These are phyloP conservation scores for Begonia masoniana DNA, from an alignment of 306 rosid genomes.

Conservation along the genomic window DNA sequence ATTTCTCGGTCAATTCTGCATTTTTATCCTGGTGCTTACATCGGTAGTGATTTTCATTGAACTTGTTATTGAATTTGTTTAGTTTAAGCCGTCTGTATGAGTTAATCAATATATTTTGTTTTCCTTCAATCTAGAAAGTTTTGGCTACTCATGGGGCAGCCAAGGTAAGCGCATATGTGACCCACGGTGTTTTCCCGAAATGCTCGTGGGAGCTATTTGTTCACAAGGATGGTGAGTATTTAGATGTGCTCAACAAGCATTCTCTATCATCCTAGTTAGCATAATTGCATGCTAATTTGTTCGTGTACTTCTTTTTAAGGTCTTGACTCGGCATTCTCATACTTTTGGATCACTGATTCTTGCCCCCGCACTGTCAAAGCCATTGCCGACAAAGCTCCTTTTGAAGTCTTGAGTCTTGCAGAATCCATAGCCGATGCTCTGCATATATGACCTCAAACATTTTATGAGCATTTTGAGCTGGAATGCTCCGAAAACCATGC, in stretches of 20 bases:
- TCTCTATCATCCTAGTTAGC: not conserved
- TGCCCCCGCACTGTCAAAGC: slow-evolving; percentile 80
- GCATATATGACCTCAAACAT: slow-evolving; percentile 29
- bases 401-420: slow-evolving; percentile 81
- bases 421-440: slow-evolving; percentile 80
- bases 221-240: slow-evolving; percentile 49
- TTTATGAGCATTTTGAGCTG: not conserved
- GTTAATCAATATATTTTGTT: not conserved
- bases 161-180: slow-evolving; percentile 83
- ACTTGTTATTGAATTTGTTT: too few species aligned
- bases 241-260: not conserved
- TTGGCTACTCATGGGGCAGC: slow-evolving; percentile 82
- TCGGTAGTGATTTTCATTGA: too few species aligned
- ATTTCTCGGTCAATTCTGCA: too few species aligned
- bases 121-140: slow-evolving; percentile 46
- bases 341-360: slow-evolving; percentile 97
- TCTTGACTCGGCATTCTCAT: slow-evolving; percentile 42
- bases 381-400: slow-evolving; percentile 60
- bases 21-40: too few species aligned
- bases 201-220: slow-evolving; percentile 67
- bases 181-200: slow-evolving; percentile 90
- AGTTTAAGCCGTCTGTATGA: too few species aligned
- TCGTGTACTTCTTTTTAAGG: slow-evolving; percentile 20
- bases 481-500: too few species aligned
- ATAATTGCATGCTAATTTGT: slow-evolving; percentile 5